Percentiles rank a stretch among this genome's conserved stretches.
Evolutionary conservation across 1,139 yeast species (phyloP).

Genomic region (Debaryomyces sp.): DNA sequence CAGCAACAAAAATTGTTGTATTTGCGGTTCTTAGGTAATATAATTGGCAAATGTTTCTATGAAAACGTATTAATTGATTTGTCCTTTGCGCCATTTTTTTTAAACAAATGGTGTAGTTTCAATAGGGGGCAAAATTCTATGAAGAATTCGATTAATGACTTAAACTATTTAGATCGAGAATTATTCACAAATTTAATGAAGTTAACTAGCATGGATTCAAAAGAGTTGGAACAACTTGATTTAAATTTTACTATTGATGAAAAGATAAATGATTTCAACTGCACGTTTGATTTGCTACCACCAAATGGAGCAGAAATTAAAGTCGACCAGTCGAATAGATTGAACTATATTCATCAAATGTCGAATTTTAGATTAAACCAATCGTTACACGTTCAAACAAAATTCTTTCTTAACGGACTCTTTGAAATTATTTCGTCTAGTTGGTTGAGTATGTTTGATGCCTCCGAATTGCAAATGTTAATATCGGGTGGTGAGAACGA

Average conservation of each 20-base stretch:
- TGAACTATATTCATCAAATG: conserved; percentile 75
- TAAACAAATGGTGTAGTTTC: conserved; percentile 65
- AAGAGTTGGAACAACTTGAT: conserved; percentile 61
- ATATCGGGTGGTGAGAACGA: conserved; percentile 79
- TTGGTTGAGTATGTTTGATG: conserved; percentile 86
- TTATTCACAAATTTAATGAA: conserved; percentile 68
- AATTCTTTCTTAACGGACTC: conserved; percentile 71
- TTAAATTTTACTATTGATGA: conserved; percentile 67
- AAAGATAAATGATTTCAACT: conserved; percentile 35
- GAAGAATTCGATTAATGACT: conserved; percentile 75
- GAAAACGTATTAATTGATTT: conserved; percentile 82
- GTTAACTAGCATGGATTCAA: conserved; percentile 55
- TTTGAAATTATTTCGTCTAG: conserved; percentile 65
- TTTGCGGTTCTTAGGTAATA: conserved; percentile 70
- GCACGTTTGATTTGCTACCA: conserved; percentile 60
- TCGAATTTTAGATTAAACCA: conserved; percentile 80
- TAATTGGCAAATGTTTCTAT: conserved; percentile 89
- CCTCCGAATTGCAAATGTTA: conserved; percentile 78
- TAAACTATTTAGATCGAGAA: conserved; percentile 69
- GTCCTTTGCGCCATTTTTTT: conserved; percentile 83
- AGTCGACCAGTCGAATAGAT: conserved; percentile 64
- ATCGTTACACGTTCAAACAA: conserved; percentile 59
- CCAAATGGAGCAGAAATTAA: conserved; percentile 53
- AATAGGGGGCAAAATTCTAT: conserved; percentile 21
- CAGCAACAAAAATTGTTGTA: conserved; percentile 40